These are phyloP conservation scores for Monosporascus sp. DNA, from an alignment of 2,329 filamentous ascomycete species.

Conservation along the genomic window DNA sequence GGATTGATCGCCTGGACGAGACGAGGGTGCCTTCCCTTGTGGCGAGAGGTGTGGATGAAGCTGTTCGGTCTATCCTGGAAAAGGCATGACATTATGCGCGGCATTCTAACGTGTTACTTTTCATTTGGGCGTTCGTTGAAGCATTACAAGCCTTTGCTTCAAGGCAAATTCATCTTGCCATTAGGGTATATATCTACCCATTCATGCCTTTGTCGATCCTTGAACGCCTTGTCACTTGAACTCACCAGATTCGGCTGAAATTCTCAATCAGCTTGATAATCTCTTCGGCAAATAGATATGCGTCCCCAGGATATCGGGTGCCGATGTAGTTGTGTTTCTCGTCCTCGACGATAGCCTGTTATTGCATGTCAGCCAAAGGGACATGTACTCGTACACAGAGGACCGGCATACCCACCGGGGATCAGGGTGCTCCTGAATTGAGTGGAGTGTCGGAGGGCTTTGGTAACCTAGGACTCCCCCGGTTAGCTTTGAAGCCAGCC, in stretches of 20 bases:
- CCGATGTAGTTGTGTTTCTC: constrained; percentile 44
- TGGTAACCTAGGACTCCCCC: constrained; percentile 31
- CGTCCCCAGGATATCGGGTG: constrained; percentile 40
- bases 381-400: too few relatives aligned
- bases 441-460: constrained; percentile 33
- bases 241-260: constrained; percentile 18
- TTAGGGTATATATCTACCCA: not conserved
- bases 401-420: constrained; percentile 34
- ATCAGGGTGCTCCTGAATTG: constrained; percentile 41
- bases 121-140: not conserved
- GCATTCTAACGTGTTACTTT: not conserved
- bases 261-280: constrained; percentile 35
- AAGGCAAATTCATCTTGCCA: not conserved
- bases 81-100: not conserved
- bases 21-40: constrained; percentile 47
- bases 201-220: not conserved
- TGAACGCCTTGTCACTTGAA: constrained; percentile 3
- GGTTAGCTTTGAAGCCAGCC: not conserved
- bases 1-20: constrained; percentile 57
- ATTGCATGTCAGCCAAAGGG: not conserved
- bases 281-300: constrained; percentile 35
- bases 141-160: constrained; percentile 3
- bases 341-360: constrained; percentile 42
- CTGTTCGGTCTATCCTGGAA: constrained; percentile 35
- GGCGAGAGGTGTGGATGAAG: constrained; percentile 51